phyloP scores from a whole-genome alignment of 306 rosid genomes.

The Echinosophora koreensis region DNA sequence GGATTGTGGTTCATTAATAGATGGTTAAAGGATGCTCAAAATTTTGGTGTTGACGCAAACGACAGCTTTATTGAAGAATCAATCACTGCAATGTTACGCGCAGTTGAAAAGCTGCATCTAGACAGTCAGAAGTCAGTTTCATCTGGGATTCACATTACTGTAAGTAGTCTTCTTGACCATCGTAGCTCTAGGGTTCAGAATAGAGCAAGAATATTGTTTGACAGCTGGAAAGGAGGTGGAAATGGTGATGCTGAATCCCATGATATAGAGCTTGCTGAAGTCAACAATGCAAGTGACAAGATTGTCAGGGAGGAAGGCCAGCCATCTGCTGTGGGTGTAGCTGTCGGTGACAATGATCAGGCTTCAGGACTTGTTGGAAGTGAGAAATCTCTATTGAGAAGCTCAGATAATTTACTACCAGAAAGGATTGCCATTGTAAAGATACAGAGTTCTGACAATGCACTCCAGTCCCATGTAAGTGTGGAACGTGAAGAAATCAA shows the following conservation, averaged over 20 bases:
- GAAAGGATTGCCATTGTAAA: constrained; percentile 53
- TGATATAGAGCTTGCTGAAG: constrained; percentile 45
- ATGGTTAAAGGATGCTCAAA: constrained; percentile 86
- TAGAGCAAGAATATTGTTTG: constrained; percentile 67
- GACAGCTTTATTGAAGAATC: constrained; percentile 83
- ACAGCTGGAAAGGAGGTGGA: constrained; percentile 73
- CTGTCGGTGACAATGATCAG: constrained; percentile 45
- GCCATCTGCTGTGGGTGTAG: constrained; percentile 56
- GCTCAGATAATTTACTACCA: constrained; percentile 45
- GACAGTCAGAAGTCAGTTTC: constrained; percentile 70
- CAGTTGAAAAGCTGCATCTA: constrained; percentile 77
- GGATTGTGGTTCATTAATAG: constrained; percentile 80
- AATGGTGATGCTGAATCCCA: constrained; percentile 56
- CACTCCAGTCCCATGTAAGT: constrained; percentile 40
- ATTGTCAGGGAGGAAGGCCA: constrained; percentile 54
- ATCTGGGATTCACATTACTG: constrained; percentile 77
- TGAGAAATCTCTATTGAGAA: constrained; percentile 53
- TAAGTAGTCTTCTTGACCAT: constrained; percentile 72
- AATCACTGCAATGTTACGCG: constrained; percentile 73
- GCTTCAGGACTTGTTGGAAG: constrained; percentile 46
- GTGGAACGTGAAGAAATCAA: constrained; percentile 53
- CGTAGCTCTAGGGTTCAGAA: constrained; percentile 75
- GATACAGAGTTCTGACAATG: constrained; percentile 47
- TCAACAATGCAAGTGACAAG: constrained; percentile 54
- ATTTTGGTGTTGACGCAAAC: constrained; percentile 59